These are phyloP conservation scores for Plasmodium reichenowi DNA, from an alignment of 169 alveolate species.

Conservation along the genomic window DNA sequence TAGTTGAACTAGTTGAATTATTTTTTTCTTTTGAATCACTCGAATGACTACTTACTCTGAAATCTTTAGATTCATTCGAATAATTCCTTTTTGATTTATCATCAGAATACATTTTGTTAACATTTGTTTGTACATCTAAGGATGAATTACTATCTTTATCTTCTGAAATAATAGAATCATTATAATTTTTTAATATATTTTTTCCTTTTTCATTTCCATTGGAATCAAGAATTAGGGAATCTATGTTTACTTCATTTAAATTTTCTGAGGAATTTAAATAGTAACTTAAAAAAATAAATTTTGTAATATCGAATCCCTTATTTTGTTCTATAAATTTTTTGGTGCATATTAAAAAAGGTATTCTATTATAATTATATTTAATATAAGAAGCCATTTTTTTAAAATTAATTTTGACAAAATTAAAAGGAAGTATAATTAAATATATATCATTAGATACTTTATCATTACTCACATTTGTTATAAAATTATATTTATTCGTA, in stretches of 20 bases:
- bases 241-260: neutral
- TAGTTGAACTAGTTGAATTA: neutral
- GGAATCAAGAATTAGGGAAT: too few relatives aligned
- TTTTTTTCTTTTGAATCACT: neutral
- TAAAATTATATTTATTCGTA: neutral
- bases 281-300: slow-evolving; percentile 65
- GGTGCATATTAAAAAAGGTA: slow-evolving; percentile 68
- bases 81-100: too few relatives aligned
- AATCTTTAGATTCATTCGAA: too few relatives aligned
- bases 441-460: neutral
- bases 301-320: slow-evolving; percentile 43
- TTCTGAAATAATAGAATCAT: neutral
- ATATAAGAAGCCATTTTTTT: slow-evolving; percentile 47
- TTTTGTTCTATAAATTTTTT: slow-evolving; percentile 33
- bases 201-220: neutral
- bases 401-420: slow-evolving; percentile 55
- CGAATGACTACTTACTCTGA: neutral
- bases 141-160: neutral
- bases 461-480: neutral
- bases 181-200: slow-evolving; percentile 1
- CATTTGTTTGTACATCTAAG: too few relatives aligned
- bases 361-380: slow-evolving; percentile 37
- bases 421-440: slow-evolving; percentile 53
- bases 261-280: slow-evolving; percentile 10
- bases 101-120: too few relatives aligned